Base-by-base conservation (phyloP, 2,329 filamentous ascomycete genomes). In the Colletotrichum falcatum region DNA sequence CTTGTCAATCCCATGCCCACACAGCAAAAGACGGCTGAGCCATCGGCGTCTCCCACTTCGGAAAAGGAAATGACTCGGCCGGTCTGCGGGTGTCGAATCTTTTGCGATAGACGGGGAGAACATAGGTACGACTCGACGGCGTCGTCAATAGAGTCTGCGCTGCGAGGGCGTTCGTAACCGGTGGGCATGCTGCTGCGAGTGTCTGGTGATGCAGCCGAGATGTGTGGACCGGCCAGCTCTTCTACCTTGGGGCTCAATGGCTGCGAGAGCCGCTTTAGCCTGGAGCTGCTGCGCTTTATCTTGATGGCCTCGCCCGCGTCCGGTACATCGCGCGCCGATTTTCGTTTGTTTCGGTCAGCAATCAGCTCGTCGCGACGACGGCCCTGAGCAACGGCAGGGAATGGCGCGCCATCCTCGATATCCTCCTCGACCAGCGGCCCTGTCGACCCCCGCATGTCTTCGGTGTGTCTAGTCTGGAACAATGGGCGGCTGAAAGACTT, bases 1-100 rank as follows among this genome's bases (percentile, higher is more conserved):
- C 96, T 89, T 14, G 96, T 99, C 76, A 99, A 82, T 0, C 96
- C 96, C 96, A 99, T 99, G 26, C 96, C 96, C 3, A 99, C 94
- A 77, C 96, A 99, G 78, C 96, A 97, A 75, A 99, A 95, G 2
- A 99, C 94, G 3, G 94, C 95, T 74, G 92, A 95, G 1, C 96
- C 96, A 53, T 95, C 90, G 0, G 95, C 91, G 79, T 98, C 95
- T 18, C 96, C 96, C 3, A 99, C 96, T 79, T 99, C 96, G 0
- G 95, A 98, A 77, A 98, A 99, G 0, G 94, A 97, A 74, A 99
- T 98, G 3, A 92, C 86, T 20, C 96, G 90, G 1, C 95, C 94
- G 0, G 93, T 97, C 69, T 93, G 91, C 0, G 94, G 94, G 80
- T 98, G 94, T 28, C 87, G 86, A 61, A 98, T 94, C 81, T 92